These are phyloP conservation scores for Trypanosoma theileri DNA, from an alignment of 208 protist genomes.

Conservation along the genomic window DNA sequence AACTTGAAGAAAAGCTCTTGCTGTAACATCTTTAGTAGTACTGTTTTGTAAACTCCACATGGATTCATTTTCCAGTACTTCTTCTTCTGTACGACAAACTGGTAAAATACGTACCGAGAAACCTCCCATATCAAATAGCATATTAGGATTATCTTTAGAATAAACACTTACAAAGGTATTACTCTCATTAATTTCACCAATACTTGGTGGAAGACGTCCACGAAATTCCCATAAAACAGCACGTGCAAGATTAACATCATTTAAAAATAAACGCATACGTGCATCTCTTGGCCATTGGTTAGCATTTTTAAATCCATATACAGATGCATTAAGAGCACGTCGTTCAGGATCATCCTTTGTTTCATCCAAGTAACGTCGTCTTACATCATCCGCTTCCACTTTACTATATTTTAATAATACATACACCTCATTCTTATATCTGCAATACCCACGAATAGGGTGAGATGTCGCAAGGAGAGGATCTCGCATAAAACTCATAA, in stretches of 20 bases:
- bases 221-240: conserved; percentile 99
- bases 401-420: conserved; percentile 97
- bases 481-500: conserved; percentile 95
- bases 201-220: conserved; percentile 97
- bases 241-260: conserved; percentile 99
- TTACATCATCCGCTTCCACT: conserved; percentile 98
- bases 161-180: conserved; percentile 99
- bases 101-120: conserved; percentile 98
- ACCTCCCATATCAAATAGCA: conserved; percentile 99
- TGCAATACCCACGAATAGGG: conserved; percentile 98
- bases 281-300: conserved; percentile 99
- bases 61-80: conserved; percentile 95
- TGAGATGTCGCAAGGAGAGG: conserved; percentile 95
- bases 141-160: conserved; percentile 99
- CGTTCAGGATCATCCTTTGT: conserved; percentile 98
- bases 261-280: conserved; percentile 99
- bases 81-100: conserved; percentile 88
- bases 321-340: conserved; percentile 96
- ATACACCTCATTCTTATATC: conserved; percentile 98
- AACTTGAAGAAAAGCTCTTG: conserved; percentile 99
- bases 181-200: conserved; percentile 97
- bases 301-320: conserved; percentile 99
- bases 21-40: conserved; percentile 98
- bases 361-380: conserved; percentile 98
- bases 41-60: conserved; percentile 99